Evolutionary conservation across 495 filamentous ascomycete genomes (phyloP), one percentile per base, ranked within the genome.

Genomic region (Aspergillus wentii): DNA sequence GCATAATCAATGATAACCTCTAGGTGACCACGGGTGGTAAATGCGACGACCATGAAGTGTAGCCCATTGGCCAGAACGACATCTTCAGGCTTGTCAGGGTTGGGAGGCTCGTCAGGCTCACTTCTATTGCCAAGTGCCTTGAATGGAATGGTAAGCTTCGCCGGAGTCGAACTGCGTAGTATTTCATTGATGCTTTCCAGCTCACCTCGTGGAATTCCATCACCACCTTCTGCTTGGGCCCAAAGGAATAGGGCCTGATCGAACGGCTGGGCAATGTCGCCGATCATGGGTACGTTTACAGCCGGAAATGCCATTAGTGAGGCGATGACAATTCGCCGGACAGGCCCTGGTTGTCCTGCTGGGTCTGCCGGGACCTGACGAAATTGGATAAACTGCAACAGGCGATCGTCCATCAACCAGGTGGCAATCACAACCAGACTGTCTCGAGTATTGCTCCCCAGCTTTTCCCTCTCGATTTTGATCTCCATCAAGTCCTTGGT

Each of bases 191-290:
- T 21, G 8, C 28, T 23, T 3, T 20, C 17, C 13, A 61, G 33
- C 15, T 57, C 52, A 19, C 31, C 30, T 14, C 33, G 29, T 8
- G 39, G 30, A 1, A 57, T 33, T 17, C 52, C 52, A 10, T 17
- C 30, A 34, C 23, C 30, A 15, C 21, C 3, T 22, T 29, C 4
- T 35, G 38, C 17, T 31, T 61, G 55, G 5, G 63, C 49, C 52
- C 54, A 70, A 21, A 66, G 10, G 35, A 50, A 63, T 10, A 44
- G 43, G 30, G 66, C 46, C 40, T 71, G 50, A 23, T 73, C 61
- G 27, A 71, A 62, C 1, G 68, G 68, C 41, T 68, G 67, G 3
- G 48, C 36, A 1, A 49, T 5, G 1, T 41, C 15, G 4, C 64
- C 64, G 16, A 72, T 42, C 8, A 68, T n/a, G n/a, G n/a, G n/a